phyloP scores from a whole-genome alignment of 2,329 filamentous ascomycete species.

The Alternaria incomplexa region DNA sequence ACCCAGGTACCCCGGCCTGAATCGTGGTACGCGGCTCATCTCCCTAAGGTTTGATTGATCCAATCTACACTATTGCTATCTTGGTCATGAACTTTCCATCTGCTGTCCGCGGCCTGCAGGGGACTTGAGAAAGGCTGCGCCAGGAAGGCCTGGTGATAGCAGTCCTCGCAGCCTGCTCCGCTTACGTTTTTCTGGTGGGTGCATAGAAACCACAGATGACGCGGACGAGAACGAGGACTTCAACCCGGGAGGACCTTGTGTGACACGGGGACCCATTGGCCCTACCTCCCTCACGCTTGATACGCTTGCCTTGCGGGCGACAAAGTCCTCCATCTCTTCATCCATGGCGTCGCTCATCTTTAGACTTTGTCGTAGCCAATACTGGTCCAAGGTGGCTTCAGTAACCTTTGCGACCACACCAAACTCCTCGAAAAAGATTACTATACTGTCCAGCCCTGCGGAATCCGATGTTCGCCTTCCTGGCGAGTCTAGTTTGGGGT shows the following conservation, averaged over 20 bases:
- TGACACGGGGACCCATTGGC: slow-evolving; percentile 5
- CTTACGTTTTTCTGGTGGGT: slow-evolving; percentile 24
- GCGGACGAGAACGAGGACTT: slow-evolving; percentile 31
- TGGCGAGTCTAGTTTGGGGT: slow-evolving; percentile 18
- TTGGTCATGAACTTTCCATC: slow-evolving; percentile 14
- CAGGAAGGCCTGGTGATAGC: slow-evolving; percentile 28
- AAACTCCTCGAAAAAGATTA: slow-evolving; percentile 51
- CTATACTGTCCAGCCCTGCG: slow-evolving; percentile 47
- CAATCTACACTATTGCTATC: slow-evolving; percentile 12
- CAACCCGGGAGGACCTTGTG: slow-evolving; percentile 14
- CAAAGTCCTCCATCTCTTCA: neutral
- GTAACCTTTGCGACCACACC: slow-evolving; percentile 40
- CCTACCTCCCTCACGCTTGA: slow-evolving; percentile 15
- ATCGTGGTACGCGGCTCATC: slow-evolving; percentile 6
- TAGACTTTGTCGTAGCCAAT: slow-evolving; percentile 32
- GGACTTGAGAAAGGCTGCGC: slow-evolving; percentile 20
- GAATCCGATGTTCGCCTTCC: slow-evolving; percentile 31
- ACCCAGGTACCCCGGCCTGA: neutral
- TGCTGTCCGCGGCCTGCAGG: slow-evolving; percentile 16
- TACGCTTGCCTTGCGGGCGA: slow-evolving; percentile 7
- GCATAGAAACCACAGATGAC: slow-evolving; percentile 24
- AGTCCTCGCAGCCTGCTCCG: slow-evolving; percentile 30
- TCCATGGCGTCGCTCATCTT: neutral
- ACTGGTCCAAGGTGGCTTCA: slow-evolving; percentile 40
- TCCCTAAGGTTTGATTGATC: slow-evolving; percentile 22